Base-by-base conservation (phyloP, 2,329 filamentous ascomycete species). In the Pyrenophora tritici-repentis region DNA sequence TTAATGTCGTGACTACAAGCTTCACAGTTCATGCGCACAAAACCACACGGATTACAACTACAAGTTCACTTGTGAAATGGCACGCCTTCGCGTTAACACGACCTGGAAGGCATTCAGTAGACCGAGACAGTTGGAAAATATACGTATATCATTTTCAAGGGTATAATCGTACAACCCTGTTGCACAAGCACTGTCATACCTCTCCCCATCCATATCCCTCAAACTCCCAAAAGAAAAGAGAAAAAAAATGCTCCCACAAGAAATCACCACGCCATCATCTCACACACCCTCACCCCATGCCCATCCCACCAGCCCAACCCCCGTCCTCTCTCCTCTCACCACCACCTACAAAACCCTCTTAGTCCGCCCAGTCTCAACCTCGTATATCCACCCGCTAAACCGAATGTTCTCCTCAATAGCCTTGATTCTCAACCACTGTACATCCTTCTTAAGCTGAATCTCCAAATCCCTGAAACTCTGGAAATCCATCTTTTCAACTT, bases 331-430 rank as follows among this genome's bases (percentile, higher is more conserved):
- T 22, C 20, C 20, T 22, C 20, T 7, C 7, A 7, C 7, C 3
- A n/a, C n/a, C 14, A n/a, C 7, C 22, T 51, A 58, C n/a, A 62
- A 75, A 39, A 86, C 74, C 46, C 73, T 76, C 56, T 75, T 79
- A 41, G 81, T 79, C 70, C 78, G 86, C 0, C 89, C 89, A 1
- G 83, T 90, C 76, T 89, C 84, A 35, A 92, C 87, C 63, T 91
- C 86, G 74, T 91, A 92, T 2, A 92, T 75, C 83, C 88, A 93
- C 1, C 89, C 89, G 5, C 82, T 88, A 38, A 92, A 79, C 0
- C 75, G 73, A 3, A 89, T 80, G 20, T 75, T 75, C 16, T 85
- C 78, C 16, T 86, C 76, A 4, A 92, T 78, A 13, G 87, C 76
- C 46, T 81, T 81, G 42, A 71, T 77, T 71, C 81, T 83, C 58